A percentile compares a stretch with the other conserved stretches of the same genome.
Conservation (phyloP, 2,329 filamentous ascomycete genomes). For the Trematosphaeria pertusa region DNA sequence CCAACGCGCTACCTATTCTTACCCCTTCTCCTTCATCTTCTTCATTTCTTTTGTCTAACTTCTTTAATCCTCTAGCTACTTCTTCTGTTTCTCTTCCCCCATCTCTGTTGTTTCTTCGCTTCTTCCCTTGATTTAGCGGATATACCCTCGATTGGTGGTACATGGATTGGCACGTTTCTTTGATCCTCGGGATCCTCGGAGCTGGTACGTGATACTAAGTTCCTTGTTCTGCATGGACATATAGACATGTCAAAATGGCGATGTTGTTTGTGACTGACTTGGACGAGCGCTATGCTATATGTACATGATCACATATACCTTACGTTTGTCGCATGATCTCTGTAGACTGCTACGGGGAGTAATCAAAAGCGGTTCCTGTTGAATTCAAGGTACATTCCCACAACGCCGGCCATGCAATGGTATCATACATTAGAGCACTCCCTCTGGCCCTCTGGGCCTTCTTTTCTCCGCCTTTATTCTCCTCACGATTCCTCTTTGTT, state of each 20-base stretch:
- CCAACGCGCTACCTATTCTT: background rate
- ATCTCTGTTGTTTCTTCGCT: background rate
- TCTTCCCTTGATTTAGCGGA: conserved; percentile 4
- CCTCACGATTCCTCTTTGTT: too few species aligned
- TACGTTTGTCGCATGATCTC: too few species aligned
- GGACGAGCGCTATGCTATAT: too few species aligned
- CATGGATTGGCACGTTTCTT: background rate
- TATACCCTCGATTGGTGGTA: conserved; percentile 5
- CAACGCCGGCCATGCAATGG: conserved; percentile 17
- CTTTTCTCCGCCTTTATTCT: too few species aligned
- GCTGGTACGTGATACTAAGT: too few species aligned
- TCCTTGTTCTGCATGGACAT: too few species aligned
- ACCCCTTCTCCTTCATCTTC: background rate
- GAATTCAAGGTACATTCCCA: too few species aligned
- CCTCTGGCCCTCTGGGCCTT: background rate
- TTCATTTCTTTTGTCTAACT: background rate
- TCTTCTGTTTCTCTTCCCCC: background rate
- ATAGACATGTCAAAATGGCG: too few species aligned
- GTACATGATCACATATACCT: too few species aligned
- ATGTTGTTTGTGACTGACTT: too few species aligned
- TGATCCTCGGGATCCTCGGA: background rate
- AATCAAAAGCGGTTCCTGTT: too few species aligned
- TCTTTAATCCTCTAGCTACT: conserved; percentile 1
- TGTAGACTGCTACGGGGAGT: too few species aligned
- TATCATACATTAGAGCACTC: conserved; percentile 9